Evolutionary conservation across 768 basidiomycete genomes (phyloP).

Genomic region (Pulveroboletus sp.): DNA sequence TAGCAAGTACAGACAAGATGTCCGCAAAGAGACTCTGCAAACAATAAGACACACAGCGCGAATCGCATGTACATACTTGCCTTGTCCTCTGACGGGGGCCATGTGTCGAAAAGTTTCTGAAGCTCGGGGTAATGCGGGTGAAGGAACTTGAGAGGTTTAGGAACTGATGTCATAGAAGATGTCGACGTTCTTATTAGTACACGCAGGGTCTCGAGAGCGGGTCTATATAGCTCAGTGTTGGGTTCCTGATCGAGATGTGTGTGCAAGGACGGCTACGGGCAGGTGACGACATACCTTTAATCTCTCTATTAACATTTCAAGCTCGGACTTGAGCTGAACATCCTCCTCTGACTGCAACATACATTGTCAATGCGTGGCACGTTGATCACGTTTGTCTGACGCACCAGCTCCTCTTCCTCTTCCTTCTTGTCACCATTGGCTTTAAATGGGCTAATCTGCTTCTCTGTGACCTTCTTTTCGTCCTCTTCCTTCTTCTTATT

Average conservation of each 20-base stretch:
- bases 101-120: constrained; percentile 77
- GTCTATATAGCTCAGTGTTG: constrained; percentile 76
- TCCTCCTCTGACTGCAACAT: constrained; percentile 85
- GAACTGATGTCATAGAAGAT: constrained; percentile 98
- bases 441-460: constrained; percentile 55
- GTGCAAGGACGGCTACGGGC: constrained; percentile 1
- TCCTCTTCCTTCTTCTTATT: constrained; percentile 57
- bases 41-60: not conserved
- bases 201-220: constrained; percentile 89
- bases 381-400: constrained; percentile 30
- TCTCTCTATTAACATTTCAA: constrained; percentile 96
- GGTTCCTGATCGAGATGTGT: constrained; percentile 60
- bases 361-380: constrained; percentile 5
- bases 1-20: constrained; percentile 95
- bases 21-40: constrained; percentile 88
- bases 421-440: constrained; percentile 48
- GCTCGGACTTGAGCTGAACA: constrained; percentile 83
- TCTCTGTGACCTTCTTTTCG: constrained; percentile 39
- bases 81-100: constrained; percentile 76
- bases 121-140: constrained; percentile 89
- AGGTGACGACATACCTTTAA: constrained; percentile 59
- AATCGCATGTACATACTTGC: constrained; percentile 1
- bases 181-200: constrained; percentile 94
- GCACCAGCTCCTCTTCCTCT: constrained; percentile 71
- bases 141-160: constrained; percentile 97